Base-by-base conservation (phyloP, 176 grass and related monocot species). In the Areca catechu region DNA sequence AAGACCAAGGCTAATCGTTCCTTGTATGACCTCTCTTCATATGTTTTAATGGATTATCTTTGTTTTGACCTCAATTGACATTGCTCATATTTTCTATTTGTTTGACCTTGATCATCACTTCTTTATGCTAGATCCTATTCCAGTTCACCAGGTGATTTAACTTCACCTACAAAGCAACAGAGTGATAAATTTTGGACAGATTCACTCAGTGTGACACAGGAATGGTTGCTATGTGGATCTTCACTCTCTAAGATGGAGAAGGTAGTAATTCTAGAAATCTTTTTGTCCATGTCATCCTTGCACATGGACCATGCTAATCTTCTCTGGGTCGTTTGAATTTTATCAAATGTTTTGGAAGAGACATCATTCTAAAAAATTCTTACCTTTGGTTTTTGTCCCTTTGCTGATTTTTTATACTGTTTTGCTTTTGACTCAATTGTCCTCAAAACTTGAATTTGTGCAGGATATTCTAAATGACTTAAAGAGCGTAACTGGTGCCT, bases 191-290 rank as follows among this genome's bases (percentile, higher is more conserved):
- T 79, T 62, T 92, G 87, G 87, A 72, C 50, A 54, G 56, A 66
- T 4, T 80, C 75, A 22, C 48, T 71, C 67, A 30, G 63, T 73
- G 43, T 67, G 51, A 76, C 83, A 24, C 85, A 75, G 70, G 75
- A 83, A 66, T 97, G 93, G 87, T 47, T 85, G 62, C 69, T 97
- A 65, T 97, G 87, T 54, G 87, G 87, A 77, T 91, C 87, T 76
- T 78, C 87, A 19, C 78, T 91, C 55, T 74, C 62, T 22, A 65
- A 55, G 28, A 43, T 69, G 34, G 86, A 97, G 14, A 97, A 76
- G 93, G 93, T 97, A 68, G 19, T 56, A 49, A 16, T 17, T 57
- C 15, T 20, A 43, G 43, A 67, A 10, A 74, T 61, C 59, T 5
- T 43, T 43, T 9, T 43, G 34, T 43, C 9, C 10, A 3, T 9